phyloP scores from a whole-genome alignment of 2,329 filamentous ascomycete species.

The Xylariaceae sp. region DNA sequence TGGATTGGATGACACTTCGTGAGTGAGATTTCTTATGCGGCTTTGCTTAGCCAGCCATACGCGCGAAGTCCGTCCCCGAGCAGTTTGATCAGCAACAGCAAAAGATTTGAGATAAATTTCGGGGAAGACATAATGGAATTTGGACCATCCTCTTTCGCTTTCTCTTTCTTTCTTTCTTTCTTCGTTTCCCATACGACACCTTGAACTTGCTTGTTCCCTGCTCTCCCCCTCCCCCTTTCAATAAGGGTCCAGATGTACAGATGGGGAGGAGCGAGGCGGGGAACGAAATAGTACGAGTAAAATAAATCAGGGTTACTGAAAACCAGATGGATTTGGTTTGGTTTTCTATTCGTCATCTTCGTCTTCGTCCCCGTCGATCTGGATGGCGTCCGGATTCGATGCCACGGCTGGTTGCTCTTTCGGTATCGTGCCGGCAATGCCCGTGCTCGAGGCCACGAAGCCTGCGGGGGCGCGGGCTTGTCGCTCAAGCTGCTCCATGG shows the following conservation, averaged over 20 bases:
- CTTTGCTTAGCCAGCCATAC: too few relatives aligned
- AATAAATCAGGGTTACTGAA: background rate
- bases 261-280: conserved; percentile 13
- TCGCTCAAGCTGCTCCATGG: conserved; percentile 83
- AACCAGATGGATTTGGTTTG: too few relatives aligned
- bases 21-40: too few relatives aligned
- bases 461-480: conserved; percentile 84
- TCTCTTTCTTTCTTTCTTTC: background rate
- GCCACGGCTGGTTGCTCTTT: conserved; percentile 41
- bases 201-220: background rate
- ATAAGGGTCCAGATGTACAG: conserved; percentile 21
- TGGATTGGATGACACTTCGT: too few relatives aligned
- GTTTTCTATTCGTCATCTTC: conserved; percentile 17
- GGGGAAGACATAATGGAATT: too few relatives aligned
- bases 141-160: too few relatives aligned
- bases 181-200: background rate
- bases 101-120: too few relatives aligned
- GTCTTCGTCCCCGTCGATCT: conserved; percentile 68
- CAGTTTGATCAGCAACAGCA: too few relatives aligned
- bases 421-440: conserved; percentile 57
- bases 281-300: background rate
- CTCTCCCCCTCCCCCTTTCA: conserved; percentile 9
- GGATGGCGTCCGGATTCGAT: conserved; percentile 80
- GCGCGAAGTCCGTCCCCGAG: too few relatives aligned
- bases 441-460: conserved; percentile 82